Evolutionary conservation across 495 filamentous ascomycete species (phyloP).

Genomic region (Amphirosellinia nigrospora): DNA sequence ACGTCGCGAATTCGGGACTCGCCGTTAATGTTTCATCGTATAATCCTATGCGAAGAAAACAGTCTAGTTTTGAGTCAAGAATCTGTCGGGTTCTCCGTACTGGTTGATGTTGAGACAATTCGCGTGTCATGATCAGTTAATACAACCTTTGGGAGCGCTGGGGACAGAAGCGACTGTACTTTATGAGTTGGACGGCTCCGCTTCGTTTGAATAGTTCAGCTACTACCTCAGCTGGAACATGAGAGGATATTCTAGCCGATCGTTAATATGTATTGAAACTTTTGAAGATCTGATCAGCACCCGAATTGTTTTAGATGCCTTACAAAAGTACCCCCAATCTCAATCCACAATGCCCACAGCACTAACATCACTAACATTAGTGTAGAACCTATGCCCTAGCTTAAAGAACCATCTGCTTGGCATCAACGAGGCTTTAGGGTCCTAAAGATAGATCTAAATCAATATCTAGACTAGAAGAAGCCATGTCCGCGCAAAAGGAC

Average conservation of each 20-base stretch:
- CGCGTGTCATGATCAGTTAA: slow-evolving; percentile 3
- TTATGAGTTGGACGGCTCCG: background rate
- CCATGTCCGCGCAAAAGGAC: background rate
- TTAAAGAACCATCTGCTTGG: slow-evolving; percentile 7
- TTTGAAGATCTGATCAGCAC: background rate
- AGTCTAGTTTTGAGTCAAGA: background rate
- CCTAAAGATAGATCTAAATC: background rate
- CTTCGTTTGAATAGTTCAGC: background rate
- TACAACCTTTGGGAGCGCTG: background rate
- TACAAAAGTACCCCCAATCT: background rate
- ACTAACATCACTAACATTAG: slow-evolving; percentile 3
- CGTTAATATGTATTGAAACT: background rate
- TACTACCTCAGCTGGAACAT: background rate
- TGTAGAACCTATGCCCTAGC: background rate
- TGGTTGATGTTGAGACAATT: slow-evolving; percentile 1
- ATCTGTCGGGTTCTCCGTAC: background rate
- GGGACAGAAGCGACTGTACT: background rate
- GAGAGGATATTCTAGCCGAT: background rate
- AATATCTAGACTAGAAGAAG: background rate
- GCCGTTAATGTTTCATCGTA: slow-evolving; percentile 5
- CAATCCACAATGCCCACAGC: slow-evolving; percentile 7
- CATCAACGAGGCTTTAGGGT: background rate
- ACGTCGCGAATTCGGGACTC: slow-evolving; percentile 2
- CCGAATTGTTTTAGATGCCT: background rate
- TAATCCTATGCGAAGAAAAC: background rate